Evolutionary conservation across 179 eudicot species (phyloP).

Genomic region (Sideroxylon spinosum): DNA sequence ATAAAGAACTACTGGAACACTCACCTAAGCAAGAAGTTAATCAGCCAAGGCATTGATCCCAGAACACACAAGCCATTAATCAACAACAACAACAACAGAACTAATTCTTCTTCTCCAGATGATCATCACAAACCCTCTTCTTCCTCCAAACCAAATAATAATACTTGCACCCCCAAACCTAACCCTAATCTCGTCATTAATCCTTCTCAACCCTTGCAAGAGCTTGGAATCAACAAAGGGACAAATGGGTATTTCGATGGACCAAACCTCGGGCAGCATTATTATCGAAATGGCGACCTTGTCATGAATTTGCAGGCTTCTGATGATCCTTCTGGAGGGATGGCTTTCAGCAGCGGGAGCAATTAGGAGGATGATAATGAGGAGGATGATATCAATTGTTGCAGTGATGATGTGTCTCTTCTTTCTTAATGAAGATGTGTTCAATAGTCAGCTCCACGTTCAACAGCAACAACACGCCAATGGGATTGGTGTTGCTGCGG

Average conservation of each 20-base stretch:
- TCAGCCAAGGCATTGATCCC: slow-evolving; percentile 53
- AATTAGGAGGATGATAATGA: slow-evolving; percentile 13
- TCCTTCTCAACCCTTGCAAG: slow-evolving; percentile 10
- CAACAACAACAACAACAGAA: too few species aligned
- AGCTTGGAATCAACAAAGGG: slow-evolving; percentile 2
- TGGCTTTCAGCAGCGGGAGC: background rate
- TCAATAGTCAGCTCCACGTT: slow-evolving; percentile 8
- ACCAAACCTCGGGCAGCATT: background rate
- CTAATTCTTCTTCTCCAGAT: background rate
- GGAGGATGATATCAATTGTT: slow-evolving; percentile 18
- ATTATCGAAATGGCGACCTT: background rate
- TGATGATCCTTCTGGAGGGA: slow-evolving; percentile 1
- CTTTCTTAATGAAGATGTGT: slow-evolving; percentile 45
- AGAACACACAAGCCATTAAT: slow-evolving; percentile 40
- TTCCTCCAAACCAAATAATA: slow-evolving; percentile 8
- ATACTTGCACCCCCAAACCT: background rate
- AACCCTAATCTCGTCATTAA: slow-evolving; percentile 4
- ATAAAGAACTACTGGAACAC: slow-evolving; percentile 52
- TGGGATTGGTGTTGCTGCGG: background rate
- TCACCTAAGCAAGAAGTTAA: slow-evolving; percentile 40
- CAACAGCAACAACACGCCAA: slow-evolving; percentile 9
- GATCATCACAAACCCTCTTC: slow-evolving; percentile 1
- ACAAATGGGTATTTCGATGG: background rate
- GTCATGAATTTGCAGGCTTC: background rate
- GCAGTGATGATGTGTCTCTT: slow-evolving; percentile 37